Percentiles rank a stretch among this genome's conserved stretches.
These are phyloP conservation scores for Malus hybrid DNA, from an alignment of 331 rosid species.

Conservation along the genomic window DNA sequence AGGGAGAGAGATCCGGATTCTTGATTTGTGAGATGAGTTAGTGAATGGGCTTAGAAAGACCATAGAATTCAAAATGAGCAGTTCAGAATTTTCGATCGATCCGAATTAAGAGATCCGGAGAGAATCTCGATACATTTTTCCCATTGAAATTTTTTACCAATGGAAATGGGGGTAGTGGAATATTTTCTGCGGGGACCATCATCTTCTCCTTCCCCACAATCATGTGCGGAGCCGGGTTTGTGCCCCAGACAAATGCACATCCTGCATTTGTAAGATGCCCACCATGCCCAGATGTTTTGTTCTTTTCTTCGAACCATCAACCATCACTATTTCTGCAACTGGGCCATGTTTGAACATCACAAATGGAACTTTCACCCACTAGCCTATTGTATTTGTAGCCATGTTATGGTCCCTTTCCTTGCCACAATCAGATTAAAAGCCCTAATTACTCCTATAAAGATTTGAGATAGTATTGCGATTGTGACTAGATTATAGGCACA, in stretches of 20 bases:
- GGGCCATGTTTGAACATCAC: slow-evolving; percentile 5
- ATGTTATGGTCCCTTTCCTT: slow-evolving; percentile 30
- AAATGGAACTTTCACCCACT: slow-evolving; percentile 11
- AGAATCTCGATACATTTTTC: too few species aligned
- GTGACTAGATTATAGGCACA: slow-evolving; percentile 1
- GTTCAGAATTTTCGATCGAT: too few species aligned
- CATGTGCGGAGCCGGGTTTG: slow-evolving; percentile 36
- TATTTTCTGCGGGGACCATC: slow-evolving; percentile 35
- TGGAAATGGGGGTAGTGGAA: not conserved
- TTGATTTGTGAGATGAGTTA: too few species aligned
- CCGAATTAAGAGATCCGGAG: too few species aligned
- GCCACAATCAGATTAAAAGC: slow-evolving; percentile 8
- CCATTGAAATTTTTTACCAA: slow-evolving; percentile 1
- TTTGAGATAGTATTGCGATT: slow-evolving; percentile 14
- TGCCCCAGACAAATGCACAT: slow-evolving; percentile 25
- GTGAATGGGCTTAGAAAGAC: too few species aligned
- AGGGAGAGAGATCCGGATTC: too few species aligned
- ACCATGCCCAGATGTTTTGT: slow-evolving; percentile 19
- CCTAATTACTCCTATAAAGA: slow-evolving; percentile 3
- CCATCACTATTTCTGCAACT: slow-evolving; percentile 16
- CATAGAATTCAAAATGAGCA: too few species aligned
- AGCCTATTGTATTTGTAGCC: not conserved
- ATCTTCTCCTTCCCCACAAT: slow-evolving; percentile 16
- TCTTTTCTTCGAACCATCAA: slow-evolving; percentile 1
- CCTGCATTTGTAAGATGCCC: slow-evolving; percentile 3